Evolutionary conservation across 2,329 filamentous ascomycete species (phyloP), one percentile per base, ranked within the genome.

Genomic region (Akanthomyces uredinophilus): DNA sequence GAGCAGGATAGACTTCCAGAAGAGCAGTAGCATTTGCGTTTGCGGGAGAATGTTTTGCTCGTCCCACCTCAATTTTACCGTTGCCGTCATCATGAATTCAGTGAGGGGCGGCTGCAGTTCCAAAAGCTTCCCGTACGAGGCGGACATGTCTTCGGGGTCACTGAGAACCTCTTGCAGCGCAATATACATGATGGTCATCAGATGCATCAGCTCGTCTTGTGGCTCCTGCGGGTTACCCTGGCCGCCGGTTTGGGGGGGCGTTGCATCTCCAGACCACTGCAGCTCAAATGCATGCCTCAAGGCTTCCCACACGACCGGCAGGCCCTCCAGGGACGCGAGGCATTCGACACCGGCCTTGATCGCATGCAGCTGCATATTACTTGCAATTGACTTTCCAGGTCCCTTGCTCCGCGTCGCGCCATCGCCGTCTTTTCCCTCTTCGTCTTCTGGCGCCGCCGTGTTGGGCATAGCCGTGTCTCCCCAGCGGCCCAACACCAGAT

Each of bases 1-100:
- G 2, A 98, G 83, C 18, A 98, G 79, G 10, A 96, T 85, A 0
- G 91, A 88, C 77, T 99, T 99, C 94, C 95, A 98, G 54, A 96
- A 85, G 1, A 98, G 79, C 8, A 97, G 79, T 60, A 96, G 86
- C 46, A 95, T 84, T 82, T 89, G 81, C 66, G 85, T 85, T 63
- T 90, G 83, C 61, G 80, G 88, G 71, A 81, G 80, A 65, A 76
- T 69, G 18, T 76, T 86, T 69, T 84, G 84, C 77, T 82, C 90
- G 71, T 91, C 88, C 88, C 89, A 93, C 60, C 90, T 83, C 61
- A 91, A 75, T 68, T 85, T 87, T 5, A 87, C 84, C 37, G 86
- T 85, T 22, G 85, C 83, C 53, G 88, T 85, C 35, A 93, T 83
- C 72, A 96, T 82, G 62, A 88, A 88, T 53, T 89, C 83, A 20